A percentile compares a stretch with the other conserved stretches of the same genome.
Evolutionary conservation across 768 basidiomycete species (phyloP).

Genomic region (Roridomyces roridus): DNA sequence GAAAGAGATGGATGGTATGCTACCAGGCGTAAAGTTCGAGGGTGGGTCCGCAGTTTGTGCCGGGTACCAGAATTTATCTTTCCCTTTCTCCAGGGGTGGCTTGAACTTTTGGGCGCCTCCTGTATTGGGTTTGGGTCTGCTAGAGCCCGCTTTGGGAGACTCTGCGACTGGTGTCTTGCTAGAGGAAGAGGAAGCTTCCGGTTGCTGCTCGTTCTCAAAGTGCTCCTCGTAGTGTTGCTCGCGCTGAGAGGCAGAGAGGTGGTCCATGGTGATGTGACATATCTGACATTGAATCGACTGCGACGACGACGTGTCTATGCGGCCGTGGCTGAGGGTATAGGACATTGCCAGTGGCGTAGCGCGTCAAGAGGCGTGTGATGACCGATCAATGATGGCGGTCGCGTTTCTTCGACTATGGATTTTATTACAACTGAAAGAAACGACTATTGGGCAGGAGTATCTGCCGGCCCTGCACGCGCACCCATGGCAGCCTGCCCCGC

Average conservation of each 20-base stretch:
- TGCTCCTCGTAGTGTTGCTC: constrained; percentile 65
- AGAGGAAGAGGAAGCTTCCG: constrained; percentile 4
- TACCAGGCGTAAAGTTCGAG: constrained; percentile 69
- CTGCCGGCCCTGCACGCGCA: constrained; percentile 51
- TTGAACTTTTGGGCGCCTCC: too few relatives aligned
- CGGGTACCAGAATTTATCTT: constrained; percentile 73
- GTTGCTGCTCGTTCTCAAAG: constrained; percentile 28
- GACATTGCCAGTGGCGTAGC: not conserved
- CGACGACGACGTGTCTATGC: not conserved
- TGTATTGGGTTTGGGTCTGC: too few relatives aligned
- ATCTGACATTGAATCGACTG: constrained; percentile 50
- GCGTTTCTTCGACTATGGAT: too few relatives aligned
- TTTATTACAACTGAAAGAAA: constrained; percentile 13
- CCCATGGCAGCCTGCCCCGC: constrained; percentile 91
- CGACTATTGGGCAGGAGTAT: constrained; percentile 34
- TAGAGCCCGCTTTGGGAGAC: constrained; percentile 1
- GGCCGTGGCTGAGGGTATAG: not conserved
- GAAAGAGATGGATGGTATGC: not conserved
- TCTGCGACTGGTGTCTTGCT: constrained; percentile 23
- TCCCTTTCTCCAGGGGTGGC: constrained; percentile 22
- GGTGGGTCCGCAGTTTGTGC: constrained; percentile 48
- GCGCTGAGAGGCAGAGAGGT: constrained; percentile 44
- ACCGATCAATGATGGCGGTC: too few relatives aligned
- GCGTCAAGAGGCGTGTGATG: too few relatives aligned
- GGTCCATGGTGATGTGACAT: constrained; percentile 51